phyloP scores from a whole-genome alignment of 352 stramenopile species.

The Blastocystis sp. region DNA sequence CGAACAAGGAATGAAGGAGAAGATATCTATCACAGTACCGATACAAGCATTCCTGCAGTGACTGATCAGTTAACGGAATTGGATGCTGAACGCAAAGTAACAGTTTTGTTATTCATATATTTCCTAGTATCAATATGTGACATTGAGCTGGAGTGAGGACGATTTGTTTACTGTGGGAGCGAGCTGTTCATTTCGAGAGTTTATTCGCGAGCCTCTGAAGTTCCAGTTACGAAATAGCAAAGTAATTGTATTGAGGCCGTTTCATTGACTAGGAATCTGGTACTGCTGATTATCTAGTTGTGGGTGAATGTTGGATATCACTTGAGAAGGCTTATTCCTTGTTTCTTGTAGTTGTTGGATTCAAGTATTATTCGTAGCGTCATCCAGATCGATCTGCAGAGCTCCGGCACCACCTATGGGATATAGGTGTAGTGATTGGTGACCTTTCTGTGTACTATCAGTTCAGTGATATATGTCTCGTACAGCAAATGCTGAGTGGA shows the following conservation, averaged over 20 bases:
- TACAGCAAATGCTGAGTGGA: constrained; percentile 61
- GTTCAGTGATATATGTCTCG: constrained; percentile 53
- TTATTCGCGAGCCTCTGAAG: constrained; percentile 28
- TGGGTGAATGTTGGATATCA: constrained; percentile 64
- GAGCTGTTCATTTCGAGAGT: constrained; percentile 54
- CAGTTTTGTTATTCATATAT: not conserved
- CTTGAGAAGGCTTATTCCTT: constrained; percentile 60
- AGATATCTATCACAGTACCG: constrained; percentile 26
- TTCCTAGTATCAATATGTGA: constrained; percentile 22
- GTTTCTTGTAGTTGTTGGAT: constrained; percentile 4
- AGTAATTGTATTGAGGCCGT: not conserved
- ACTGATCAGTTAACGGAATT: constrained; percentile 38
- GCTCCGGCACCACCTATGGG: constrained; percentile 62
- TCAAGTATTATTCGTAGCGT: not conserved
- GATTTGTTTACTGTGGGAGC: constrained; percentile 52
- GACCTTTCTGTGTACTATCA: constrained; percentile 58
- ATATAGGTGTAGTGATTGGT: constrained; percentile 18
- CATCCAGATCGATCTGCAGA: constrained; percentile 35
- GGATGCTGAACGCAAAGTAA: constrained; percentile 37
- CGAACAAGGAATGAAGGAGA: constrained; percentile 31
- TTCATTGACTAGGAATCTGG: constrained; percentile 1
- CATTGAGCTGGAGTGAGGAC: constrained; percentile 19
- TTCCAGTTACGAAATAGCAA: constrained; percentile 45
- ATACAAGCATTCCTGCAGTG: constrained; percentile 55
- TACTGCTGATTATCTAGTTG: not conserved